Evolutionary conservation across 805 yeast species (phyloP).

Genomic region (Huiozyma naganishii): DNA sequence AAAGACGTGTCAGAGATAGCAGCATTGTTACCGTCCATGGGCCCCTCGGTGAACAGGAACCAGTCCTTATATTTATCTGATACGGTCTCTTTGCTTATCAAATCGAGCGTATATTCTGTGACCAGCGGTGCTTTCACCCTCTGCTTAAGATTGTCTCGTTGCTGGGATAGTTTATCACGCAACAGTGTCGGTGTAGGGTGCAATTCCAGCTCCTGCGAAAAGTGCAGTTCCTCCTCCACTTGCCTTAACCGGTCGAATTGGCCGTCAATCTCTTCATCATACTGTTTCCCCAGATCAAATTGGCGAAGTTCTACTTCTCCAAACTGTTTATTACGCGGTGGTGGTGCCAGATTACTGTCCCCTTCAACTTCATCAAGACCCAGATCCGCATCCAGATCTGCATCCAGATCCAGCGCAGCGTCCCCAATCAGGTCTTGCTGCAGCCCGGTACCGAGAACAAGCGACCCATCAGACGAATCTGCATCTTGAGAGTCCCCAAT

Average conservation of each 20-base stretch:
- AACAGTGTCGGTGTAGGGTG: too few species aligned
- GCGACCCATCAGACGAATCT: too few species aligned
- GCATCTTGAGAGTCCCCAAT: too few species aligned
- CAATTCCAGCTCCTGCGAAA: not conserved
- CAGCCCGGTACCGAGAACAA: too few species aligned
- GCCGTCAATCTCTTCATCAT: conserved; percentile 9
- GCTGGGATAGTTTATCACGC: too few species aligned
- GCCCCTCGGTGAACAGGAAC: conserved; percentile 15
- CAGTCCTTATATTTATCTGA: conserved; percentile 19
- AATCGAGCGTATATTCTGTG: conserved; percentile 5
- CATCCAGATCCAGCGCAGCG: too few species aligned
- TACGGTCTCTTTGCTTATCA: conserved; percentile 11
- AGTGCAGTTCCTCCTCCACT: not conserved
- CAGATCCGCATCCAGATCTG: not conserved
- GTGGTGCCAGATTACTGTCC: not conserved
- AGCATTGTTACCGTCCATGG: not conserved
- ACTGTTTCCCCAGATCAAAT: conserved; percentile 14
- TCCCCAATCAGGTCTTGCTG: too few species aligned
- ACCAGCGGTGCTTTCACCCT: conserved; percentile 5
- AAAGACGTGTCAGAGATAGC: not conserved
- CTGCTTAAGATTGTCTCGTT: not conserved
- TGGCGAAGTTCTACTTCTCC: conserved; percentile 6
- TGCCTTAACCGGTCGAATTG: conserved; percentile 6
- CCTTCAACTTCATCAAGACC: not conserved
- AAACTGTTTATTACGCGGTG: not conserved